Conservation (phyloP, 148 eudicot genomes). For the Diospyros lotus region DNA sequence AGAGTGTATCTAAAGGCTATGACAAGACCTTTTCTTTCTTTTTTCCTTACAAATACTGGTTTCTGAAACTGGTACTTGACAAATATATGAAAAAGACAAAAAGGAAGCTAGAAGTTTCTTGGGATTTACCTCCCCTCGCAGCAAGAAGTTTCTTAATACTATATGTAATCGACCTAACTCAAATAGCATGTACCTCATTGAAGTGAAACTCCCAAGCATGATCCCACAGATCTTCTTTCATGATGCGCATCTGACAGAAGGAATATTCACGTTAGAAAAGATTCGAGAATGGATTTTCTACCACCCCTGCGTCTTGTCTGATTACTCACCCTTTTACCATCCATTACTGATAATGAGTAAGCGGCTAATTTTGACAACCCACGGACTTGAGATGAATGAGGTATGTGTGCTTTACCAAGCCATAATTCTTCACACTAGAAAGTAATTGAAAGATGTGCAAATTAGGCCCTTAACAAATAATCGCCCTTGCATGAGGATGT, state of each 20-base stretch:
- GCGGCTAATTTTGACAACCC: constrained; percentile 61
- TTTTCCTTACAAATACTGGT: too few relatives aligned
- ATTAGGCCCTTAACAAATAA: not conserved
- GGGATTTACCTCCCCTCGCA: too few relatives aligned
- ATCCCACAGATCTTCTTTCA: constrained; percentile 70
- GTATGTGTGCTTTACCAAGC: constrained; percentile 86
- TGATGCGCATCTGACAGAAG: constrained; percentile 53
- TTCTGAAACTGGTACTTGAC: too few relatives aligned
- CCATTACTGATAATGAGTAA: constrained; percentile 56
- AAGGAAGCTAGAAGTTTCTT: too few relatives aligned
- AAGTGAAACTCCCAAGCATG: constrained; percentile 85
- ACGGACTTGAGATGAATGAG: constrained; percentile 44
- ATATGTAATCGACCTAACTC: not conserved
- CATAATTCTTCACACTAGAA: constrained; percentile 70
- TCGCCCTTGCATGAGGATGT: not conserved
- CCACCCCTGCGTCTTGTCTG: not conserved
- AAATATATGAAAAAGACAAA: too few relatives aligned
- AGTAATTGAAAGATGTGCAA: not conserved
- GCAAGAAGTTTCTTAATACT: not conserved
- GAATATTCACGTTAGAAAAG: not conserved
- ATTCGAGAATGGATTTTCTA: not conserved
- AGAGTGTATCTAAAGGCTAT: too few relatives aligned
- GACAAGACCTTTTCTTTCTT: too few relatives aligned
- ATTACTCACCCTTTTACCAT: constrained; percentile 61
- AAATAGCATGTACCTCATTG: constrained; percentile 38